Conservation (phyloP, 192 early-diverging fungal genomes). For the Backusella mclennaniae region DNA sequence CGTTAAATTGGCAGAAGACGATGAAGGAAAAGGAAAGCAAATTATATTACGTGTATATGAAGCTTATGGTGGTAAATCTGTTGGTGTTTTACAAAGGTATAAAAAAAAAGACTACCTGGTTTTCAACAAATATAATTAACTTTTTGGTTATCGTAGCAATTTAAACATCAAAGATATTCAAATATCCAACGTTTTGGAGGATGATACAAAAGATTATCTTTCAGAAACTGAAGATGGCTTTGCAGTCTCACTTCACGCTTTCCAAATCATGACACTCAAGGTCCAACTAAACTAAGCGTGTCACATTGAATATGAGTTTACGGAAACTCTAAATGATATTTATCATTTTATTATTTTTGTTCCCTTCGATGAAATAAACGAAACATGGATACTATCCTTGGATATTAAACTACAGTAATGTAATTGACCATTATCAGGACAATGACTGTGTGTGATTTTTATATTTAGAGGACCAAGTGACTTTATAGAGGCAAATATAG, state of each 20-base stretch:
- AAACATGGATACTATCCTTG: not conserved
- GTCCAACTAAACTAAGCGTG: constrained; percentile 9
- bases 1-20: constrained; percentile 85
- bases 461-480: not conserved
- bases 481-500: not conserved
- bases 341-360: not conserved
- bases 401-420: not conserved
- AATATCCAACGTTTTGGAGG: constrained; percentile 82
- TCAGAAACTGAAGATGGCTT: constrained; percentile 32
- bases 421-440: not conserved
- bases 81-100: constrained; percentile 50
- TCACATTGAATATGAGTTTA: not conserved
- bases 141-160: constrained; percentile 37
- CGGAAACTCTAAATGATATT: not conserved
- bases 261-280: constrained; percentile 66
- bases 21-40: constrained; percentile 35
- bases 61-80: constrained; percentile 82
- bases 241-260: constrained; percentile 53
- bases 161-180: constrained; percentile 49
- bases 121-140: not conserved
- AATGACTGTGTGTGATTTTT: not conserved
- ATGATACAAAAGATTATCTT: constrained; percentile 41
- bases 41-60: constrained; percentile 90
- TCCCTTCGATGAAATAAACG: not conserved
- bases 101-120: not conserved